phyloP scores from a whole-genome alignment of 139 green algal species.

The Chlamydomonas urium region DNA sequence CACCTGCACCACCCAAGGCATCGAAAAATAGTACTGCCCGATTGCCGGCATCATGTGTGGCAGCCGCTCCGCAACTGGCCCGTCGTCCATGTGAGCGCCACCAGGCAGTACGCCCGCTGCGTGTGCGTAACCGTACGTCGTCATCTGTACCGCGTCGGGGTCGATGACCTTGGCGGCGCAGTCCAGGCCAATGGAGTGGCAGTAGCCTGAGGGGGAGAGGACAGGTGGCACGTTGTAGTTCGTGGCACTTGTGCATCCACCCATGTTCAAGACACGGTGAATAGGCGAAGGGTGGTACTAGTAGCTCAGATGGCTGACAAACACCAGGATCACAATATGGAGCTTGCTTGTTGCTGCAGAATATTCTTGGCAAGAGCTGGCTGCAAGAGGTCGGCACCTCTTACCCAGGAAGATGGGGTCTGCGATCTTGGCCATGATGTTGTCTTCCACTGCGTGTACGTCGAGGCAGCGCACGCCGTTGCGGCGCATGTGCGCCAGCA shows the following conservation, averaged over 20 bases:
- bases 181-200: conserved; percentile 20
- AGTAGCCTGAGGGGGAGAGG: not conserved
- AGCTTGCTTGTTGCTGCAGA: too few relatives aligned
- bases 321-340: too few relatives aligned
- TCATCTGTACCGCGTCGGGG: not conserved
- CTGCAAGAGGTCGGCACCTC: not conserved
- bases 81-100: not conserved
- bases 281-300: too few relatives aligned
- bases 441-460: conserved; percentile 34
- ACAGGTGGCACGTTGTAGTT: too few relatives aligned
- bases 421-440: conserved; percentile 22
- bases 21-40: conserved; percentile 12
- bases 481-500: conserved; percentile 19
- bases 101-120: conserved; percentile 7
- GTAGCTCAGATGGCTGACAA: too few relatives aligned
- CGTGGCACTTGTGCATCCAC: too few relatives aligned
- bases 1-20: conserved; percentile 3
- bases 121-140: conserved; percentile 4
- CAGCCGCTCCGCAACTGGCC: not conserved
- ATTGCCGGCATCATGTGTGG: conserved; percentile 3
- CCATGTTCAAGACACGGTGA: too few relatives aligned
- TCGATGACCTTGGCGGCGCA: conserved; percentile 7
- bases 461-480: conserved; percentile 20
- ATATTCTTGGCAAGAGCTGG: too few relatives aligned
- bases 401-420: conserved; percentile 38